Evolutionary conservation across 306 rosid species (phyloP), one percentile per base, ranked within the genome.

Genomic region (Betula pendula): DNA sequence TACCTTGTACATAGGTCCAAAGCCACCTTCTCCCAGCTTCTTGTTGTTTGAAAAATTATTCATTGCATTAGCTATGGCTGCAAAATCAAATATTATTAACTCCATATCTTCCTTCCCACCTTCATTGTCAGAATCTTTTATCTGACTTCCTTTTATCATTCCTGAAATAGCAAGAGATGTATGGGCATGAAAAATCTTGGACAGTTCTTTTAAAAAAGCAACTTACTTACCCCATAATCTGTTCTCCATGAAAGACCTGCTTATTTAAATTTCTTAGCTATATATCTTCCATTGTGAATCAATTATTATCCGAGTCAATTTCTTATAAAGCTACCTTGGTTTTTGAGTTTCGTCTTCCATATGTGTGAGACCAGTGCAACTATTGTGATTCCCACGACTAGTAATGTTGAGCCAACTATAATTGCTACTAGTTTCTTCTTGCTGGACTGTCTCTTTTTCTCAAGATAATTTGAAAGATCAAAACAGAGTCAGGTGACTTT

Each of bases 21-120:
- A 91, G 27, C 91, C 92, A 51, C 94, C 96, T 83, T 90, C 81
- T 0, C 91, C 91, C 8, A 90, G 86, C 80, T 80, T 90, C 0
- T 85, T 84, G 31, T 66, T 9, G 22, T 15, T 19, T 38, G 96
- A 83, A 58, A 90, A 90, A 67, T 82, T 71, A 51, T 74, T 58
- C 0, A 93, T 90, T 4, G 90, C 93, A 20, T 5, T 51, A 4
- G 62, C 70, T 81, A 90, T 63, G 6, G 79, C 12, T 16, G 79
- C 2, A 16, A 86, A 55, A 50, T 86, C 81, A 20, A 88, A 82
- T 6, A 84, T 52, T 0, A 87, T 88, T 10, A 89, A 86, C 33
- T 89, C 91, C 19, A 79, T 15, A 24, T 85, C 91, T 13, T 87
- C 88, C 15, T 74, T 71, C 44, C 52, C 7, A 7, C 24, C 47